Evolutionary conservation across 192 early-diverging fungal genomes (phyloP), one percentile per base, ranked within the genome.

Genomic region (Mycoemilia scoparia): DNA sequence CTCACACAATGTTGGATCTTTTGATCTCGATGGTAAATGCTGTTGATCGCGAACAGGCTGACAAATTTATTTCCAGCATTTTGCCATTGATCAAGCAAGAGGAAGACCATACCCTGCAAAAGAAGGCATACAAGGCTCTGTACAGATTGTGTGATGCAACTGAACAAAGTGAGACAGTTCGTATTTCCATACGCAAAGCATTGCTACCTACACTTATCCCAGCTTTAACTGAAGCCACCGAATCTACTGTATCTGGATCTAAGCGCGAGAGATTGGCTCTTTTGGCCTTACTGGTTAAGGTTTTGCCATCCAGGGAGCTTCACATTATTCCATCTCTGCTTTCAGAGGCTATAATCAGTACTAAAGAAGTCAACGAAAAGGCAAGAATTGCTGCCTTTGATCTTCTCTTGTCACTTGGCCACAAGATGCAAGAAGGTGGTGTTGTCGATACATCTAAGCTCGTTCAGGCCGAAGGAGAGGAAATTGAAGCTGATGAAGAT

Each of bases 101-200:
- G 20, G 63, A 57, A 24, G 82, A 87, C 37, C 51, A 77, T 0
- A 70, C 67, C 8, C 46, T 93, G 11, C 93, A 95, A 46, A 97
- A 97, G 70, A 90, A 87, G 61, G 83, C 79, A 0, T 97, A 97
- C 68, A 89, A 90, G 62, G 65, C 79, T 4, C 69, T 97, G 8
- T 57, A 51, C 10, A 64, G 49, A 8, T 51, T 68, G 15, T 57
- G 47, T 41, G 70, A 57, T 15, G 22, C 36, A 8, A 46, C 40
- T 12, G 57, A 44, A 14, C 46, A 57, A 40, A 32, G 51, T 10
- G 38, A 51, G 15, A 45, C 49, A 19, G 46, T 44, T 5, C 40
- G 54, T 7, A 47, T 49, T 36, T 39, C 65, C 16, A 40, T 54
- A 14, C 39, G 38, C 21, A 29, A 38, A 12, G 23, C 42, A 19